Evolutionary conservation across 2,329 filamentous ascomycete genomes (phyloP), one percentile per base, ranked within the genome.

Genomic region (Colletotrichum navitas): DNA sequence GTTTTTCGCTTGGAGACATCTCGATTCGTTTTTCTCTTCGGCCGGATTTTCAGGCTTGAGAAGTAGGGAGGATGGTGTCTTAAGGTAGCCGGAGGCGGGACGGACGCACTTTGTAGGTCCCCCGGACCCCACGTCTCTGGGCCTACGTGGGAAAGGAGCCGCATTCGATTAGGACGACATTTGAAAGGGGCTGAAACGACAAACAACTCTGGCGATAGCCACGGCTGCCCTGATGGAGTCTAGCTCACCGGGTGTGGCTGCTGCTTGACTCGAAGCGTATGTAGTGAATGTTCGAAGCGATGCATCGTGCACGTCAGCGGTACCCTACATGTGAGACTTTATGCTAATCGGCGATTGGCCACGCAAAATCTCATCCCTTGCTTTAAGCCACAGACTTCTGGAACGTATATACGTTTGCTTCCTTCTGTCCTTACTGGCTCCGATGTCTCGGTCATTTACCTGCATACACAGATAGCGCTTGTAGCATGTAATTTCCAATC

Each of bases 171-270:
- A 11, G 45, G 12, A 39, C 16, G 16, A 3, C n/a, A 14, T 6
- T 10, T 4, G 29, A 14, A 7, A 51, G 59, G 32, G 59, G n/a
- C 18, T 62, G 34, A 51, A n/a, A 62, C 45, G 39, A 29, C 32
- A 12, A 26, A 14, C n/a, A 21, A 39, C 24, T 18, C 43, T 51
- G 1, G 16, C 14, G 34, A 24, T 10, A 12, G 26, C 34, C 21
- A 36, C 18, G 24, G 11, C 36, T 63, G 18, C 18, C 32, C 49
- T 21, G 32, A 51, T 54, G 8, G 16, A 24, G 36, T 43, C 18
- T 63, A 54, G 47, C 36, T 41, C 24, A 24, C 21, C 45, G 60
- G 60, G 24, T 63, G 47, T 43, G 49, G 61, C 49, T 63, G 52
- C 24, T 29, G 36, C 7, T 41, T 54, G 43, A 34, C 61, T 41